Evolutionary conservation across 805 yeast species (phyloP).

Genomic region (Candida maris): DNA sequence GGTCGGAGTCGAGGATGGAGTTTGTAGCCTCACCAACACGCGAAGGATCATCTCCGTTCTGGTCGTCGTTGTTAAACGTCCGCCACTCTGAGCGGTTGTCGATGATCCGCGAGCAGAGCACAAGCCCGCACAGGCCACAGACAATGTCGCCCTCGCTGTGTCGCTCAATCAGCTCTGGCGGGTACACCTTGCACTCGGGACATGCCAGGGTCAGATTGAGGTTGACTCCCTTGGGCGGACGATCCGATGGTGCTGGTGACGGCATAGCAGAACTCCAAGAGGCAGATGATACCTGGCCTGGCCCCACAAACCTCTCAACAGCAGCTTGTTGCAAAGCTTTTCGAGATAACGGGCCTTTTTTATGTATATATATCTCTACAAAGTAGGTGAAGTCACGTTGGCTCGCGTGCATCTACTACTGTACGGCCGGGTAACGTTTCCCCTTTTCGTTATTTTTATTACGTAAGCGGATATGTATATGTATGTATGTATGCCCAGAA

Average conservation of each 20-base stretch:
- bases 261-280: slow-evolving; percentile 13
- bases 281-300: background rate
- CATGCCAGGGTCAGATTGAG: slow-evolving; percentile 86
- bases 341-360: too few species aligned
- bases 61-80: slow-evolving; percentile 96
- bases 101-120: slow-evolving; percentile 84
- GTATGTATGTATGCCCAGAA: too few species aligned
- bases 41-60: slow-evolving; percentile 95
- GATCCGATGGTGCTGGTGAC: slow-evolving; percentile 19
- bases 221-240: slow-evolving; percentile 60
- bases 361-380: too few species aligned
- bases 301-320: background rate
- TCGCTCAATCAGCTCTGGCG: slow-evolving; percentile 92
- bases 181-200: slow-evolving; percentile 93
- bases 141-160: slow-evolving; percentile 97
- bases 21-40: slow-evolving; percentile 99
- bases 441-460: too few species aligned
- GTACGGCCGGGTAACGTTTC: too few species aligned
- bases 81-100: slow-evolving; percentile 99
- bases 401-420: too few species aligned
- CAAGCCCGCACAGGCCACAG: slow-evolving; percentile 96
- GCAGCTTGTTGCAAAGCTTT: background rate
- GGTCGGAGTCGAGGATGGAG: slow-evolving; percentile 86
- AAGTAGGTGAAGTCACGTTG: too few species aligned
- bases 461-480: too few species aligned